These are phyloP conservation scores for Didymella pinodella DNA, from an alignment of 2,329 filamentous ascomycete species.

Conservation along the genomic window DNA sequence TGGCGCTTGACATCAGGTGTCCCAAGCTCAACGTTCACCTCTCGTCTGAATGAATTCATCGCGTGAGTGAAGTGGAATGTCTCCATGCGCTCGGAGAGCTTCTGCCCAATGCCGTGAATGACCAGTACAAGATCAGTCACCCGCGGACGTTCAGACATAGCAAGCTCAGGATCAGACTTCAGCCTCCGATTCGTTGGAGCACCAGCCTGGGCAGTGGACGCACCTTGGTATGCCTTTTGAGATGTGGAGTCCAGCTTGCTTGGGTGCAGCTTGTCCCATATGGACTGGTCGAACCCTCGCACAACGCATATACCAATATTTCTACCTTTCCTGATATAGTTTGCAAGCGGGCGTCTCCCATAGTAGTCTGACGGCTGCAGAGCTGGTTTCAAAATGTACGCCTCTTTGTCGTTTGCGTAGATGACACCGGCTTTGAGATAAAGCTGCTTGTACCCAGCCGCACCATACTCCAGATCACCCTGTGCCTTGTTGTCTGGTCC, in stretches of 20 bases:
- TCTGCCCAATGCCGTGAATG: constrained; percentile 95
- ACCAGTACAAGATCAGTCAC: constrained; percentile 90
- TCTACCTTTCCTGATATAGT: constrained; percentile 80
- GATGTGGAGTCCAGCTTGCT: constrained; percentile 52
- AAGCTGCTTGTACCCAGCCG: constrained; percentile 60
- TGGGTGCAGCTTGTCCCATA: constrained; percentile 78
- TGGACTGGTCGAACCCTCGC: constrained; percentile 80
- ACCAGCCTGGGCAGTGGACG: constrained; percentile 56
- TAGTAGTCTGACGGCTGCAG: constrained; percentile 86
- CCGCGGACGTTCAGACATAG: constrained; percentile 68
- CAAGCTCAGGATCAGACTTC: constrained; percentile 66
- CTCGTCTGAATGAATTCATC: constrained; percentile 86
- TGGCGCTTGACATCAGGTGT: constrained; percentile 77
- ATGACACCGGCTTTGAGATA: constrained; percentile 84
- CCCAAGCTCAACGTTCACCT: constrained; percentile 83
- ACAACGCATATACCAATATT: constrained; percentile 87
- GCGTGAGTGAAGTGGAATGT: constrained; percentile 98
- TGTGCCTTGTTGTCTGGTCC: constrained; percentile 59
- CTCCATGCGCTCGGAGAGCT: constrained; percentile 91
- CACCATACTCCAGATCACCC: constrained; percentile 52
- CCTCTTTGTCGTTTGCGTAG: constrained; percentile 78
- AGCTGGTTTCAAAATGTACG: constrained; percentile 86
- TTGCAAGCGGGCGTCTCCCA: constrained; percentile 78
- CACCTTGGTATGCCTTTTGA: constrained; percentile 55
- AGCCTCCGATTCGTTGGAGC: constrained; percentile 51